Evolutionary conservation across 352 stramenopile species (phyloP), one percentile per base, ranked within the genome.

Genomic region (Phytophthora syringae): DNA sequence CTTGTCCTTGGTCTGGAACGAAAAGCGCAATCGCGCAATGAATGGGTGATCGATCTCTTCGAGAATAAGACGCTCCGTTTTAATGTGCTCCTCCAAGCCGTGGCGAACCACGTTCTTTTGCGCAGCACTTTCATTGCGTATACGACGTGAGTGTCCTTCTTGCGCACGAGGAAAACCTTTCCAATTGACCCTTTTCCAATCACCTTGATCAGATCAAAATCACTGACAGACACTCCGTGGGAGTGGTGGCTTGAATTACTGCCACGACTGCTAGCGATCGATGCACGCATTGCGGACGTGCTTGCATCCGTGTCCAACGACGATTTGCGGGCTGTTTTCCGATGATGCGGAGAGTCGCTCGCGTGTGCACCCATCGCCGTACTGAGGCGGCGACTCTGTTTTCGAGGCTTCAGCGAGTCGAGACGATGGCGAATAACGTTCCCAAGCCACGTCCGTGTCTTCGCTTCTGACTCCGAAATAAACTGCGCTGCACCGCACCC

Each of bases 71-170:
- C 97, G 88, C 76, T 99, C 98, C 0, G 96, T 97, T 64, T 98
- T 95, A 55, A 98, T 98, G 52, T 99, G 95, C 65, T 98, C 90
- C 42, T 99, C 84, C 24, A 95, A 86, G 10, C 97, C 97, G 15
- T 97, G 86, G 18, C 90, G 85, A 55, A 99, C 72, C 28, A 99
- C 82, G 42, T 96, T 89, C 30, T 79, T 79, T 99, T 98, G 69
- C 99, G 98, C 34, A 99, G 97, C 34, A 99, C 92, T 75, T 99
- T 99, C 96, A 99, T 99, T 6, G 97, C 97, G 60, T 96, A 97
- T 21, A 99, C 87, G 21, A 94, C 78, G 39, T 88, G 74, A 16
- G 95, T 98, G 53, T 96, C 86, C 61, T 92, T 84, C 47, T 95
- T 92, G 44, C 84, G 79, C 28, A 95, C 89, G 10, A 97, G 72